phyloP scores from a whole-genome alignment of 2,329 filamentous ascomycete species.

The Cladophialophora carrionii region DNA sequence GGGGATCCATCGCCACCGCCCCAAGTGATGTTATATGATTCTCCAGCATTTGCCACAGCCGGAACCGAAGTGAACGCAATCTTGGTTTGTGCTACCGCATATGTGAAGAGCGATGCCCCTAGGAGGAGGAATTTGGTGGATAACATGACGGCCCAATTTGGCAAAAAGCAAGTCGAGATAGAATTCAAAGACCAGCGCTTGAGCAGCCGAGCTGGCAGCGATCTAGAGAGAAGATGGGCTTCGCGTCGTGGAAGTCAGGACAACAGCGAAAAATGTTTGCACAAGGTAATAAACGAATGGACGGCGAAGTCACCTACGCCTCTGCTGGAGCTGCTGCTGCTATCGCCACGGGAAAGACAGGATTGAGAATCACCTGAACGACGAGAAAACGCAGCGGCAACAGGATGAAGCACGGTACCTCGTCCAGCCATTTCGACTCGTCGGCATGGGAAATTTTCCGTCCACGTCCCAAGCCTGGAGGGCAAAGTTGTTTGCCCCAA shows the following conservation, averaged over 20 bases:
- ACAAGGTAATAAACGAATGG: slow-evolving; percentile 12
- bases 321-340: neutral
- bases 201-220: neutral
- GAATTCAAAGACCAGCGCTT: neutral
- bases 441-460: neutral
- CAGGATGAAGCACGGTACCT: neutral
- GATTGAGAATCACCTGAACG: neutral
- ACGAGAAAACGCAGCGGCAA: neutral
- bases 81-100: slow-evolving; percentile 52
- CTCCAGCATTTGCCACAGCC: slow-evolving; percentile 52
- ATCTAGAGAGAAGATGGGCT: neutral
- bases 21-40: slow-evolving; percentile 53
- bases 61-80: slow-evolving; percentile 59
- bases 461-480: neutral
- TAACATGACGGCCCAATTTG: slow-evolving; percentile 48
- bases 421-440: neutral
- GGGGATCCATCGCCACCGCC: slow-evolving; percentile 46
- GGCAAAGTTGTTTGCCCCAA: slow-evolving; percentile 6
- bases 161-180: neutral
- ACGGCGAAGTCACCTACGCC: slow-evolving; percentile 6
- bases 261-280: neutral
- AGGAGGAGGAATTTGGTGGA: slow-evolving; percentile 56
- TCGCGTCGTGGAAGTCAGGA: neutral
- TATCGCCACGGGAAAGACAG: neutral
- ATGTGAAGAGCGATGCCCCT: slow-evolving; percentile 49